These are phyloP conservation scores for Pseudogymnoascus sp. DNA, from an alignment of 2,329 filamentous ascomycete species.

Conservation along the genomic window DNA sequence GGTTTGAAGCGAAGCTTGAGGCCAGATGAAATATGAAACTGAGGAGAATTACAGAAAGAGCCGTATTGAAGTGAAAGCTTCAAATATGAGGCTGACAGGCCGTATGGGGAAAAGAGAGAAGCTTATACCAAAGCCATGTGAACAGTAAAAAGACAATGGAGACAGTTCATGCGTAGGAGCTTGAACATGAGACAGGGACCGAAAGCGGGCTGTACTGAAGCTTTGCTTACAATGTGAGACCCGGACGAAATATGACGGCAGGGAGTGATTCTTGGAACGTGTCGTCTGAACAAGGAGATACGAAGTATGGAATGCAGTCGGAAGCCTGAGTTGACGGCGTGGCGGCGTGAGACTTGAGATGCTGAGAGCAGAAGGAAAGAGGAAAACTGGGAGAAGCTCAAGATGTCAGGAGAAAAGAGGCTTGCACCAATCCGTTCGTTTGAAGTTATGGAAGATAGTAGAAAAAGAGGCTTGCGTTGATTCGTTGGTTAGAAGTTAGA, in stretches of 20 bases:
- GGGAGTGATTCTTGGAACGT: neutral
- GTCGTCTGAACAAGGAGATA: neutral
- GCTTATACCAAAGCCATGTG: neutral
- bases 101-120: neutral
- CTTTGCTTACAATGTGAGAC: neutral
- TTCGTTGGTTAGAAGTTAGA: too few relatives aligned
- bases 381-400: neutral
- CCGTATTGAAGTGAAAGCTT: neutral
- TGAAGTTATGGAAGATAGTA: too few relatives aligned
- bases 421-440: too few relatives aligned
- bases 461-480: too few relatives aligned
- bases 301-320: too few relatives aligned
- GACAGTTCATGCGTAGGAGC: neutral
- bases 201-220: too few relatives aligned
- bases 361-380: neutral
- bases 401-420: too few relatives aligned
- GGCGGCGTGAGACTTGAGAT: neutral
- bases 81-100: neutral
- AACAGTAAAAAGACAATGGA: neutral
- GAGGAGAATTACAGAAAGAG: neutral
- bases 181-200: neutral
- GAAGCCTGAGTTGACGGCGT: neutral
- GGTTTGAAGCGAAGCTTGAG: neutral
- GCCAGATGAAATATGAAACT: neutral
- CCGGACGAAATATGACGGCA: neutral